Evolutionary conservation across 2,329 filamentous ascomycete species (phyloP).

Genomic region (Epichloe uncinata): DNA sequence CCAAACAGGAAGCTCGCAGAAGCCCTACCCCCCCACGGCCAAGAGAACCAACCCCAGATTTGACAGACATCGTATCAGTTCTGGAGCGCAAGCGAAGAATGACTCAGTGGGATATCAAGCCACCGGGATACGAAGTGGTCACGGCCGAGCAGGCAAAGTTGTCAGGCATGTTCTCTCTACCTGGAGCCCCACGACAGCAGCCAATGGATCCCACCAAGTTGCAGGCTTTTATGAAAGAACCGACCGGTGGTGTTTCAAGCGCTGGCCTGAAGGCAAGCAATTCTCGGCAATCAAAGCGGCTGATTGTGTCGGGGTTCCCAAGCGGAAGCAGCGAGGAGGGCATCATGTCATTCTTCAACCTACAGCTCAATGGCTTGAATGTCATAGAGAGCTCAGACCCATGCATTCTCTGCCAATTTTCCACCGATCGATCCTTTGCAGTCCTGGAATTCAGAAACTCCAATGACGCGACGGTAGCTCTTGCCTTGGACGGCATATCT

Average conservation of each 20-base stretch:
- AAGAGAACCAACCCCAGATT: slow-evolving; percentile 87
- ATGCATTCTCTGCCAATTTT: slow-evolving; percentile 71
- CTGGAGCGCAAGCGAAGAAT: slow-evolving; percentile 78
- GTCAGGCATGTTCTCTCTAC: slow-evolving; percentile 97
- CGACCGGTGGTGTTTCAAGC: slow-evolving; percentile 55
- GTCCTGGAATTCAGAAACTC: slow-evolving; percentile 83
- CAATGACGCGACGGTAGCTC: slow-evolving; percentile 77
- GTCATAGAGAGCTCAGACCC: slow-evolving; percentile 74
- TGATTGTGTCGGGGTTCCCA: slow-evolving; percentile 78
- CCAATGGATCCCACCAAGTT: slow-evolving; percentile 89
- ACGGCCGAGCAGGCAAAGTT: slow-evolving; percentile 97
- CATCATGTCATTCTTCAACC: slow-evolving; percentile 79
- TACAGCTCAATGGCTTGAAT: slow-evolving; percentile 94
- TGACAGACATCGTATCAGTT: slow-evolving; percentile 74
- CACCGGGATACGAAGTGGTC: slow-evolving; percentile 93
- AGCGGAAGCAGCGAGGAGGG: slow-evolving; percentile 58
- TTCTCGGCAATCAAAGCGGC: slow-evolving; percentile 83
- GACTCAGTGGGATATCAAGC: slow-evolving; percentile 99
- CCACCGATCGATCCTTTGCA: slow-evolving; percentile 67
- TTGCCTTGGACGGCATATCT: slow-evolving; percentile 77
- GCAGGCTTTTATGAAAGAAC: slow-evolving; percentile 90
- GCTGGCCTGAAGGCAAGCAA: slow-evolving; percentile 84
- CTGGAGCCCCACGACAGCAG: slow-evolving; percentile 86
- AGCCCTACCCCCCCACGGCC: slow-evolving; percentile 76
- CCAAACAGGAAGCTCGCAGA: slow-evolving; percentile 44